A percentile compares a stretch with the other conserved stretches of the same genome.
phyloP scores from a whole-genome alignment of 768 basidiomycete genomes.

The Macrolepiota dolichaula region DNA sequence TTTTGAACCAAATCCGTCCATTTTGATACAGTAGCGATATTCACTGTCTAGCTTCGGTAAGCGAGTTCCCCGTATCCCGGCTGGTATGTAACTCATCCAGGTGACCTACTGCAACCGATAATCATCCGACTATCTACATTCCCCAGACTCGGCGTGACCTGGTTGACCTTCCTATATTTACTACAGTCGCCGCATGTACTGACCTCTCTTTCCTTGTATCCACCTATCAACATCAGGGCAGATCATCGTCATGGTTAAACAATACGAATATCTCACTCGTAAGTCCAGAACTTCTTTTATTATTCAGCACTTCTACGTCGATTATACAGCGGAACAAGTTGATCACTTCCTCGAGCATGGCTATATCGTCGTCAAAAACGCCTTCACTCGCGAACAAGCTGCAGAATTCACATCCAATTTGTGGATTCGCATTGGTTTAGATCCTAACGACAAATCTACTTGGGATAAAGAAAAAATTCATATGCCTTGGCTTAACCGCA shows the following conservation, averaged over 20 bases:
- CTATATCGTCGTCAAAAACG: slow-evolving; percentile 48
- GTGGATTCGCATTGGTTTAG: slow-evolving; percentile 49
- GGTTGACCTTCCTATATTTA: background rate
- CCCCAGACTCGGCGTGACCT: background rate
- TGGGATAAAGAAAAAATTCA: slow-evolving; percentile 52
- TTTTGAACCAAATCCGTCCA: background rate
- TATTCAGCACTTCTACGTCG: background rate
- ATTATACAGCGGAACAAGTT: slow-evolving; percentile 39
- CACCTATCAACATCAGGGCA: background rate
- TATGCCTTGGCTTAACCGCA: slow-evolving; percentile 50
- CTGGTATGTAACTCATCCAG: background rate
- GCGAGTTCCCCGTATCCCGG: too few species aligned
- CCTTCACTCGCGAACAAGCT: slow-evolving; percentile 51
- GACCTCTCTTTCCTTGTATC: background rate
- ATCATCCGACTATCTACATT: background rate
- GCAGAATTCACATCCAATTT: slow-evolving; percentile 46
- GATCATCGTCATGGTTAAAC: slow-evolving; percentile 22
- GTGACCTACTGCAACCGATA: background rate
- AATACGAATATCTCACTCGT: slow-evolving; percentile 38
- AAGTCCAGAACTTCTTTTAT: slow-evolving; percentile 11
- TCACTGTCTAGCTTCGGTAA: too few species aligned
- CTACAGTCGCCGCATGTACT: slow-evolving; percentile 4
- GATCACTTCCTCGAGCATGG: slow-evolving; percentile 55
- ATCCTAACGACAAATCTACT: slow-evolving; percentile 51
- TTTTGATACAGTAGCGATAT: background rate